phyloP scores from a whole-genome alignment of 208 protist genomes.

The Lotmaria passim region DNA sequence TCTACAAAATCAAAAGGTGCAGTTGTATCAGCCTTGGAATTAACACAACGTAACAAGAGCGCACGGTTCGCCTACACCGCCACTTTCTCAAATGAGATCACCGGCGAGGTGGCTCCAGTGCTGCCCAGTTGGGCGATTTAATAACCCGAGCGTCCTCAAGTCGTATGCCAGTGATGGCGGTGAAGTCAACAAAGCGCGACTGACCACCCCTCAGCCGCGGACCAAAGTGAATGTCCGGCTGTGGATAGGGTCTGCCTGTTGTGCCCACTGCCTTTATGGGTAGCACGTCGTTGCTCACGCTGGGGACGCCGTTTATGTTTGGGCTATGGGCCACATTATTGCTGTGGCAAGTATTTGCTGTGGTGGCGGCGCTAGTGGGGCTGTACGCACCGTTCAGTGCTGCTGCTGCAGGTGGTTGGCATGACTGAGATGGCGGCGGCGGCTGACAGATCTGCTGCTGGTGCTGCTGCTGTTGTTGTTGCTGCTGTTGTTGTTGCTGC shows the following conservation, averaged over 20 bases:
- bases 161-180: constrained; percentile 7
- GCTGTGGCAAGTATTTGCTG: neutral
- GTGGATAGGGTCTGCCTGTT: constrained; percentile 6
- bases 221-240: constrained; percentile 21
- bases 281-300: neutral
- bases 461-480: neutral
- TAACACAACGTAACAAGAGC: no score
- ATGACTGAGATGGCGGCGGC: neutral
- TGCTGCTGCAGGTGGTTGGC: neutral
- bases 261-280: neutral
- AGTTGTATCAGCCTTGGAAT: no score
- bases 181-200: neutral
- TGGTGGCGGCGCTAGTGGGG: no score
- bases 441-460: neutral
- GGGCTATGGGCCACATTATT: neutral
- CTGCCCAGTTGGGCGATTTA: constrained; percentile 17
- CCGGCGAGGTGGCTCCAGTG: neutral
- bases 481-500: constrained; percentile 5
- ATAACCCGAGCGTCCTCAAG: constrained; percentile 13
- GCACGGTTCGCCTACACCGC: no score
- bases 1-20: no score
- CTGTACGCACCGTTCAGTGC: no score
- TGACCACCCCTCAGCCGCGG: neutral
- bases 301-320: neutral
- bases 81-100: neutral